These are phyloP conservation scores for Colletotrichum liriopes DNA, from an alignment of 2,329 filamentous ascomycete genomes.

Conservation along the genomic window DNA sequence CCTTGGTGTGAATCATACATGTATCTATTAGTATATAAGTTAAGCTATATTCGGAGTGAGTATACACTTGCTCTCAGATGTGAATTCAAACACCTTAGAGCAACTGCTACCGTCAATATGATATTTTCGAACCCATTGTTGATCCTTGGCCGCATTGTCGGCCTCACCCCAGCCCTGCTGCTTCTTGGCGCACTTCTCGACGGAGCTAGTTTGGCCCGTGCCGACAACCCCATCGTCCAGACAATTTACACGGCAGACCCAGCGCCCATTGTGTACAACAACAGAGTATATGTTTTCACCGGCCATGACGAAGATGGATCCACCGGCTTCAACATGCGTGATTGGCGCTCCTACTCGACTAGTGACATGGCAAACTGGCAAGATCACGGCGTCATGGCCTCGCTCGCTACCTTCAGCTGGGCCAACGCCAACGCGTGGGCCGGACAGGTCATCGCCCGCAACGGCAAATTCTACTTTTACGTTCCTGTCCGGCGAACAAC, in stretches of 20 bases:
- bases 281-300: conserved; percentile 51
- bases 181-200: background rate
- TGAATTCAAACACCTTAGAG: background rate
- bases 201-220: background rate
- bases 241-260: conserved; percentile 39
- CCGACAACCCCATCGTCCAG: background rate
- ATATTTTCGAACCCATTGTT: background rate
- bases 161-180: background rate
- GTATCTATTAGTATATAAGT: background rate
- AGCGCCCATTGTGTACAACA: conserved; percentile 50
- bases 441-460: conserved; percentile 50
- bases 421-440: conserved; percentile 55
- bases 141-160: background rate
- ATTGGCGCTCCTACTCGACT: conserved; percentile 54
- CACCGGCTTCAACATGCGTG: conserved; percentile 49
- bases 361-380: conserved; percentile 55
- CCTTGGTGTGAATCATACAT: background rate
- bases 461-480: conserved; percentile 55
- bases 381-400: conserved; percentile 46
- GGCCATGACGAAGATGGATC: conserved; percentile 51
- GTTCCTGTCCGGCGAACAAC: conserved; percentile 41
- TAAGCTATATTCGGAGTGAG: background rate
- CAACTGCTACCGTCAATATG: background rate
- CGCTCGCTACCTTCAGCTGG: conserved; percentile 51
- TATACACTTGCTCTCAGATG: background rate